These are phyloP conservation scores for Pestalotiopsis sp. DNA, from an alignment of 2,329 filamentous ascomycete species.

Conservation along the genomic window DNA sequence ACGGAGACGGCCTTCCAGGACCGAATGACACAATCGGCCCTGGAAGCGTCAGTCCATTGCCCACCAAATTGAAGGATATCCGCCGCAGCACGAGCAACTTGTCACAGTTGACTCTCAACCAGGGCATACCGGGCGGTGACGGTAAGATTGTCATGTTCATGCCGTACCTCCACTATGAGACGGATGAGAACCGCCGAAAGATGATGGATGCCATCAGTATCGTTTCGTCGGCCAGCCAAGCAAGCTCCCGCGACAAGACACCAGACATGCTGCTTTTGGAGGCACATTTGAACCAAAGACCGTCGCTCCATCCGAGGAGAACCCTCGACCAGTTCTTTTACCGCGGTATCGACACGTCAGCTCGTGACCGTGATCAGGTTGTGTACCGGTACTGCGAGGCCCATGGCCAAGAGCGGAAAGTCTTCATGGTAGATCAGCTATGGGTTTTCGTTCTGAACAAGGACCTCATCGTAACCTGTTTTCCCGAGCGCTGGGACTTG, in stretches of 20 bases:
- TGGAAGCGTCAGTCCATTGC: conserved; percentile 2
- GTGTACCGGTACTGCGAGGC: conserved; percentile 58
- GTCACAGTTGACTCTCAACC: conserved; percentile 21
- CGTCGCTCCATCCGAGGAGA: conserved; percentile 59
- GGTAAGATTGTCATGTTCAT: conserved; percentile 47
- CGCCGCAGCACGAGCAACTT: conserved; percentile 21
- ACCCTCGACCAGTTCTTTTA: conserved; percentile 70
- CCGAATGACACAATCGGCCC: conserved; percentile 21
- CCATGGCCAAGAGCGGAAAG: conserved; percentile 50
- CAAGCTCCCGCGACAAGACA: conserved; percentile 30
- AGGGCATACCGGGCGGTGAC: conserved; percentile 20
- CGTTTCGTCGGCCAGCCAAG: conserved; percentile 26
- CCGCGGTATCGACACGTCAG: conserved; percentile 63
- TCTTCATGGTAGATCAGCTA: conserved; percentile 71
- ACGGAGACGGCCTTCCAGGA: conserved; percentile 29
- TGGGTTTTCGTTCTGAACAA: conserved; percentile 66
- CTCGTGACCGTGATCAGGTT: conserved; percentile 64
- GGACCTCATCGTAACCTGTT: conserved; percentile 62
- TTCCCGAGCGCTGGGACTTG: conserved; percentile 61
- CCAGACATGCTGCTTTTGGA: conserved; percentile 49
- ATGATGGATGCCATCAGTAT: conserved; percentile 57
- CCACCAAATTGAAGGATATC: conserved; percentile 13
- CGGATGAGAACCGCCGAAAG: conserved; percentile 51
- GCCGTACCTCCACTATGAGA: conserved; percentile 69
- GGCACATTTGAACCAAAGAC: conserved; percentile 47